Conservation (phyloP, 257 asterid species). For the Solanum sejunctum region DNA sequence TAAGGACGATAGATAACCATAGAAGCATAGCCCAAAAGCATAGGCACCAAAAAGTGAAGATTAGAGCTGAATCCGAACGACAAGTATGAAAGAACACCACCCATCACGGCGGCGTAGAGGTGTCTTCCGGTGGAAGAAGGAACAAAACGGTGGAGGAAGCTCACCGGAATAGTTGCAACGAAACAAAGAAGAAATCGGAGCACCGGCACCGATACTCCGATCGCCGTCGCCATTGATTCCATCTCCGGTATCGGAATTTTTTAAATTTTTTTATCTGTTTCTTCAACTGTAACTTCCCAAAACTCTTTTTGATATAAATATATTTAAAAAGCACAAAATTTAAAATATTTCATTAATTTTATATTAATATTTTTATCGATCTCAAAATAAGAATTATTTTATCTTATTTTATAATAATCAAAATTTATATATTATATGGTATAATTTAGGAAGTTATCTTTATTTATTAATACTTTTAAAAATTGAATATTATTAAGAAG, state of each 20-base stretch:
- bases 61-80: constrained; percentile 87
- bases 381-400: too few species aligned
- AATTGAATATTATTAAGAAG: too few species aligned
- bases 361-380: too few species aligned
- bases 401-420: too few species aligned
- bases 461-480: too few species aligned
- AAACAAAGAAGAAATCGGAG: neutral
- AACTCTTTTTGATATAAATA: too few species aligned
- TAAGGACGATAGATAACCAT: constrained; percentile 49
- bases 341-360: too few species aligned
- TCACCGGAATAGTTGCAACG: constrained; percentile 53
- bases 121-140: constrained; percentile 60
- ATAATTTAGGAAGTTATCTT: too few species aligned
- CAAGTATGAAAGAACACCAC: constrained; percentile 65
- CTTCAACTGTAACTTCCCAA: too few species aligned
- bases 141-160: constrained; percentile 68
- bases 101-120: constrained; percentile 70
- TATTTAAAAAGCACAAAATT: too few species aligned
- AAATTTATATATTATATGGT: too few species aligned
- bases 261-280: neutral
- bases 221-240: neutral
- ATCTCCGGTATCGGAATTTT: neutral
- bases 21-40: constrained; percentile 74
- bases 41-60: constrained; percentile 79
- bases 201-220: neutral